These are phyloP conservation scores for Ensete glaucum DNA, from an alignment of 176 grass and related monocot genomes.

Conservation along the genomic window DNA sequence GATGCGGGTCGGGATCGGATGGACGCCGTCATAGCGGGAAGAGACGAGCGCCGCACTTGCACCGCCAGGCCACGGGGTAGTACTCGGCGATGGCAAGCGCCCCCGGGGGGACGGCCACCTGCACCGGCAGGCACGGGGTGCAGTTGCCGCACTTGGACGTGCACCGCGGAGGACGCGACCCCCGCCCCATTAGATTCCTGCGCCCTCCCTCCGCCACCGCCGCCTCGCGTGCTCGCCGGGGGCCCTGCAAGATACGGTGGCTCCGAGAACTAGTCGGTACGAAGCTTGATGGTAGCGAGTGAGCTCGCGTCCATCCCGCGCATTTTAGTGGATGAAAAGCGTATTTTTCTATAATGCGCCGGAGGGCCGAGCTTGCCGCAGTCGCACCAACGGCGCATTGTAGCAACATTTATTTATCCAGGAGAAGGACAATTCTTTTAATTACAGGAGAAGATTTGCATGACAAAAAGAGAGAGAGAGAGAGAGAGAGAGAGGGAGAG, in stretches of 20 bases:
- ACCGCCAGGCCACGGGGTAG: conserved; percentile 42
- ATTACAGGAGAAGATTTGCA: neutral
- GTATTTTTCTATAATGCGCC: neutral
- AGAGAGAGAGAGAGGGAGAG: neutral
- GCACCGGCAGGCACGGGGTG: conserved; percentile 29
- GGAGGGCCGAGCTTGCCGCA: no score
- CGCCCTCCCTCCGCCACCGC: neutral
- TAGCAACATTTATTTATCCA: neutral
- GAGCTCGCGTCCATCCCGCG: neutral
- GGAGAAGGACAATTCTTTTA: neutral
- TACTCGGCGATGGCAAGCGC: conserved; percentile 29
- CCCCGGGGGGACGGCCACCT: conserved; percentile 22
- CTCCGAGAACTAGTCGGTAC: no score
- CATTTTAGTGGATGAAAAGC: neutral
- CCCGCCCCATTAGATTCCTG: conserved; percentile 16
- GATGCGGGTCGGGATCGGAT: neutral
- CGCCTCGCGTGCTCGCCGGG: neutral
- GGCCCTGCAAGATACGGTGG: neutral
- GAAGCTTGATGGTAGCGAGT: no score
- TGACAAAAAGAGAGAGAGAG: neutral
- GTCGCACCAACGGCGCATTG: no score
- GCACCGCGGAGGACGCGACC: conserved; percentile 37
- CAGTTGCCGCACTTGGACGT: conserved; percentile 25
- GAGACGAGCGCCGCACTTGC: conserved; percentile 27
- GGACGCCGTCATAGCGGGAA: conserved; percentile 24